Conservation (phyloP, 768 basidiomycete species). For the Tulasnella sp. region DNA sequence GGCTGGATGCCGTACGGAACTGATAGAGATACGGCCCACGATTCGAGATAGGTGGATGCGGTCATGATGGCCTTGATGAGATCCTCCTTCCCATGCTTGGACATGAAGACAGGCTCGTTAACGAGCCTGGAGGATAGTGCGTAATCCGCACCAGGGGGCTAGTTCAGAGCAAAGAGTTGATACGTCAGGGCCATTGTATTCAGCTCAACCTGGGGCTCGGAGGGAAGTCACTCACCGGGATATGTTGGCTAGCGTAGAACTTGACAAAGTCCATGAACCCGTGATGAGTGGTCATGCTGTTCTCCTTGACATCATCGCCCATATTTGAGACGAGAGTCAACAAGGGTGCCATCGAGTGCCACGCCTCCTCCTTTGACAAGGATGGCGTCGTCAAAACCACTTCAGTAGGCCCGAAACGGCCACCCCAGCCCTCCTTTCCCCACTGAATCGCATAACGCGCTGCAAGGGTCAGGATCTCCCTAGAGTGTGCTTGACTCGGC, state of each 20-base stretch:
- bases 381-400: not conserved
- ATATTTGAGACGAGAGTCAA: not conserved
- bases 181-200: no score
- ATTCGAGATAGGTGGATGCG: not conserved
- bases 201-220: no score
- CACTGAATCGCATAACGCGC: not conserved
- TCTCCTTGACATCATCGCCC: not conserved
- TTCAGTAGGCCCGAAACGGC: not conserved
- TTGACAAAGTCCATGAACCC: no score
- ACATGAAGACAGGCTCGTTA: not conserved
- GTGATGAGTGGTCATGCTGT: not conserved
- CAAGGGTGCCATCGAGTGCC: not conserved
- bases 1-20: not conserved
- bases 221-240: no score
- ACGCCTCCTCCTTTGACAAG: not conserved
- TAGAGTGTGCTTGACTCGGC: not conserved
- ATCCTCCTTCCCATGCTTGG: not conserved
- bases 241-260: no score
- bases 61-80: conserved; percentile 10
- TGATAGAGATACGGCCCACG: not conserved
- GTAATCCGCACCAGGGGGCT: not conserved
- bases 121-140: conserved; percentile 9
- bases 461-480: not conserved
- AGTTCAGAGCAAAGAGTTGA: not conserved
- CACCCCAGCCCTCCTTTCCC: conserved; percentile 9